Evolutionary conservation across 345 rosid species (phyloP), one percentile per base, ranked within the genome.

Genomic region (Populus pruinosa): DNA sequence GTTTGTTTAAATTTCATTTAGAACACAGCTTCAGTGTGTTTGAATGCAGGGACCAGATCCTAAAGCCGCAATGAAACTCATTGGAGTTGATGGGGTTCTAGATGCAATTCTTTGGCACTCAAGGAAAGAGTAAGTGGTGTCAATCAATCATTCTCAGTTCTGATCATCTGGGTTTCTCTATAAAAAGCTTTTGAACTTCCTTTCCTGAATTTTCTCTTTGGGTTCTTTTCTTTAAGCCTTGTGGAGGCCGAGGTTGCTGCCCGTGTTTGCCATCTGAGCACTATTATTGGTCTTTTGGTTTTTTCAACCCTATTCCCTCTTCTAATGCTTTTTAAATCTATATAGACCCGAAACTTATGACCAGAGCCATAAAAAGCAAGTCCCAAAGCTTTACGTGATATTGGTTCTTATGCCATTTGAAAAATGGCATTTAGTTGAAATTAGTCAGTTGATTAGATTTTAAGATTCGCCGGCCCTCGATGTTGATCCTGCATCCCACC

Each of bases 31-130:
- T 81, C 81, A 73, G 75, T 44, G 39, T 78, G 69, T 47, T 73
- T 89, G 82, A 35, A 77, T 84, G 70, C 85, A 96, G 98, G 99
- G 99, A 77, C 98, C 97, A 44, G 95, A 91, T 81, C 83, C 94
- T 80, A 92, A 88, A 85, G 96, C 93, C 25, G 99, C 94, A 53
- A 86, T 89, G 3, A 92, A 91, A 80, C 99, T 96, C 53, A 89
- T 89, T 31, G 87, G 71, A 82, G 89, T 91, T 38, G 94, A 96
- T 71, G 94, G 96, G 68, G 82, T 92, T 70, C 79, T 88, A 59
- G 97, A 92, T 56, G 93, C 97, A 78, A 89, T 96, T 83, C 84
- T 89, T 81, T 89, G 94, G 53, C 99, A 96, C 89, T 83, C 93
- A 71, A 88, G 86, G 78, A 93, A 86, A 81, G 87, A 89, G 96